Percentiles rank a stretch among this genome's conserved stretches.
phyloP scores from a whole-genome alignment of 768 basidiomycete species.

The Naganishia kalamii region DNA sequence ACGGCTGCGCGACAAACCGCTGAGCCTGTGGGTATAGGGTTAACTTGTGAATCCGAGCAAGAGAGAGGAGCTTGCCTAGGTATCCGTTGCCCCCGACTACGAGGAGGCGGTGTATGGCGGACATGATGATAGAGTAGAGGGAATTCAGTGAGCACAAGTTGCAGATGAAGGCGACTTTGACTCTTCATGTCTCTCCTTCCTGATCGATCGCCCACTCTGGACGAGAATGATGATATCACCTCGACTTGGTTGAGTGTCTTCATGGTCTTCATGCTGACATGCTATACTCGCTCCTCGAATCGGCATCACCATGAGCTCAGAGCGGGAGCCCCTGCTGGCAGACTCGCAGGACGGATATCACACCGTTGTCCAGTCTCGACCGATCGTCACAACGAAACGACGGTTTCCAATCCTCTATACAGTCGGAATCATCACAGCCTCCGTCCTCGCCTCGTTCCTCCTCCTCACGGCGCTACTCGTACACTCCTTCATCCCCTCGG shows the following conservation, averaged over 20 bases:
- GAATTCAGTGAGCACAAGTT: too few relatives aligned
- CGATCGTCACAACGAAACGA: not conserved
- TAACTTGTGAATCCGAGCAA: not conserved
- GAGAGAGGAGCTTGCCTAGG: conserved; percentile 58
- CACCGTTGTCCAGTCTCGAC: not conserved
- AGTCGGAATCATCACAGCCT: conserved; percentile 25
- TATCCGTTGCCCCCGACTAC: conserved; percentile 99
- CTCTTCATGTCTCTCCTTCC: too few relatives aligned
- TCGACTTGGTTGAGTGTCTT: too few relatives aligned
- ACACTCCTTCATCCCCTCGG: conserved; percentile 35
- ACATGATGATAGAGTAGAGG: conserved; percentile 1
- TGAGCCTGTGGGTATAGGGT: conserved; percentile 58
- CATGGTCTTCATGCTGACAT: too few relatives aligned
- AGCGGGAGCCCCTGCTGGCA: not conserved
- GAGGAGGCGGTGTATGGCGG: conserved; percentile 51
- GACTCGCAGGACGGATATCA: not conserved
- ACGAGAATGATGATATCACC: too few relatives aligned
- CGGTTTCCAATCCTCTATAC: conserved; percentile 26
- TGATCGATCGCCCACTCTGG: too few relatives aligned
- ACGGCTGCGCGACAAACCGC: conserved; percentile 86
- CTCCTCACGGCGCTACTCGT: conserved; percentile 34
- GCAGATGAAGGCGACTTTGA: too few relatives aligned
- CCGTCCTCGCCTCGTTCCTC: conserved; percentile 26
- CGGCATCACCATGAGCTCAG: not conserved
- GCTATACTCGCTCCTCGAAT: too few relatives aligned